Evolutionary conservation across 208 protist species (phyloP).

Genomic region (Blechomonas ayalai): DNA sequence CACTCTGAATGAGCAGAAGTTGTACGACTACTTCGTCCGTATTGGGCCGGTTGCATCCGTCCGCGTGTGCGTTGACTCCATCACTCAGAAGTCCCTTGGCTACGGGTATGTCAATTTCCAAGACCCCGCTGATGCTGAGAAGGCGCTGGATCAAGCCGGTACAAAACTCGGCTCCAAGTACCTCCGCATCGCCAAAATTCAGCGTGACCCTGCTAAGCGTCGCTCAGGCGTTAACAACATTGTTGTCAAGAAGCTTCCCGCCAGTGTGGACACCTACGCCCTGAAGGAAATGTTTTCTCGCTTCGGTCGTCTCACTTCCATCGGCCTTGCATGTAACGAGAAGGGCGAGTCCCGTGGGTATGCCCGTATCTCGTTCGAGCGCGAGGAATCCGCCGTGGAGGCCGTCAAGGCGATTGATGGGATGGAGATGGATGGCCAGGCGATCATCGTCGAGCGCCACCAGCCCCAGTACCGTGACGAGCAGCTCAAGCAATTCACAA

Average conservation of each 20-base stretch:
- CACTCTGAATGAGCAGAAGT: slow-evolving; percentile 92
- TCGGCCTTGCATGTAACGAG: slow-evolving; percentile 84
- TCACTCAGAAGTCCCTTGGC: slow-evolving; percentile 96
- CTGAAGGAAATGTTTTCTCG: slow-evolving; percentile 92
- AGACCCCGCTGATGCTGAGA: slow-evolving; percentile 95
- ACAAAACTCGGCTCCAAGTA: slow-evolving; percentile 88
- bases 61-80: slow-evolving; percentile 96
- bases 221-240: slow-evolving; percentile 97
- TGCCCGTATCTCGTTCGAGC: slow-evolving; percentile 96
- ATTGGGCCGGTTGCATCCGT: slow-evolving; percentile 97
- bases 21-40: slow-evolving; percentile 97
- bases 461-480: slow-evolving; percentile 93
- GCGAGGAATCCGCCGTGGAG: slow-evolving; percentile 89
- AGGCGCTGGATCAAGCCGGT: slow-evolving; percentile 97
- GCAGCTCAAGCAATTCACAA: slow-evolving; percentile 94
- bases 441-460: slow-evolving; percentile 93
- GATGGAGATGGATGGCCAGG: slow-evolving; percentile 79
- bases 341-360: slow-evolving; percentile 92
- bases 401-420: slow-evolving; percentile 88
- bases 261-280: slow-evolving; percentile 93
- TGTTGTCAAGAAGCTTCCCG: slow-evolving; percentile 98
- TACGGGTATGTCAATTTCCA: slow-evolving; percentile 99
- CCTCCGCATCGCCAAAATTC: slow-evolving; percentile 98
- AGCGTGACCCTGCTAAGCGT: slow-evolving; percentile 97
- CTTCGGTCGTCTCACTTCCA: slow-evolving; percentile 92